These are phyloP conservation scores for Cercospora berteroae DNA, from an alignment of 2,329 filamentous ascomycete genomes.

Conservation along the genomic window DNA sequence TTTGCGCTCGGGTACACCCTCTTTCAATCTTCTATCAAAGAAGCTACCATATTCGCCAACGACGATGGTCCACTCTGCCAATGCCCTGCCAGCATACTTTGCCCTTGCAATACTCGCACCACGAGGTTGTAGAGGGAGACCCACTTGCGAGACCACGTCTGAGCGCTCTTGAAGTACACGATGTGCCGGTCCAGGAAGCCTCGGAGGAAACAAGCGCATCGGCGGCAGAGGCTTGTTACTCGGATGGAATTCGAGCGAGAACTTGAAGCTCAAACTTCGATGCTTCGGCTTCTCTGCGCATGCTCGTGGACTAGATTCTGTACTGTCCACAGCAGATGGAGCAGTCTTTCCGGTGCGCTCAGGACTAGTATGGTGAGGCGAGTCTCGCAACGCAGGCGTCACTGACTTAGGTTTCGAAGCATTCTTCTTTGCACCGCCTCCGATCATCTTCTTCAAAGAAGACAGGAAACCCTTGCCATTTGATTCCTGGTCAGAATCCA, in stretches of 20 bases:
- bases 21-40: constrained; percentile 69
- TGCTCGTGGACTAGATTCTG: neutral
- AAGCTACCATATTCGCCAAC: constrained; percentile 79
- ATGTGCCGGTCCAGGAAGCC: constrained; percentile 70
- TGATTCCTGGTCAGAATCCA: constrained; percentile 30
- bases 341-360: constrained; percentile 18
- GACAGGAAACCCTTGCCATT: constrained; percentile 35
- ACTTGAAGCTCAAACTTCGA: constrained; percentile 68
- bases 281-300: constrained; percentile 33
- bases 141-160: constrained; percentile 2
- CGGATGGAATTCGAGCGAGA: constrained; percentile 67
- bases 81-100: constrained; percentile 66
- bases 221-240: constrained; percentile 56
- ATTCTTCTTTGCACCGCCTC: constrained; percentile 27
- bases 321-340: neutral
- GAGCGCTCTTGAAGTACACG: constrained; percentile 53
- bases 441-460: constrained; percentile 39
- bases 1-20: constrained; percentile 65
- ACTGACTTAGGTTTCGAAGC: constrained; percentile 27
- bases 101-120: constrained; percentile 44
- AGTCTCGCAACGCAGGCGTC: constrained; percentile 19
- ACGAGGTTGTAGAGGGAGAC: constrained; percentile 34
- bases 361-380: constrained; percentile 1
- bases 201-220: constrained; percentile 63
- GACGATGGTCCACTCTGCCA: constrained; percentile 75